phyloP scores from a whole-genome alignment of 2,329 filamentous ascomycete genomes.

The Ascochyta koolunga region DNA sequence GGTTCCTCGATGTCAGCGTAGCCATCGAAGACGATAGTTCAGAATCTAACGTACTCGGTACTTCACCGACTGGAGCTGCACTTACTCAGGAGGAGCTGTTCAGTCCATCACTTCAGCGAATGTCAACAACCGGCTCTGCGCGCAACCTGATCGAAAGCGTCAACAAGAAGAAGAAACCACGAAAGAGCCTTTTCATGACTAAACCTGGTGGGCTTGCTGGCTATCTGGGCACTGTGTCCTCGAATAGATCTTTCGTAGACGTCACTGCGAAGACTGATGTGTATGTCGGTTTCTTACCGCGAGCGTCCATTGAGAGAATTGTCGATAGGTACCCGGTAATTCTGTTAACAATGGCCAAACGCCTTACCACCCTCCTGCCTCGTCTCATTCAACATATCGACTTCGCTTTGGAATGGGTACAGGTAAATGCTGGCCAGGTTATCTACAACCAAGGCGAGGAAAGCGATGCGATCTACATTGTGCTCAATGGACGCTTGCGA shows the following conservation, averaged over 20 bases:
- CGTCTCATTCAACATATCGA: constrained; percentile 94
- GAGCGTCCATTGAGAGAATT: constrained; percentile 84
- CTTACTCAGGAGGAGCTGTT: constrained; percentile 48
- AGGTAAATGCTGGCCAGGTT: constrained; percentile 92
- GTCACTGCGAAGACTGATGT: constrained; percentile 98
- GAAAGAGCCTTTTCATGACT: constrained; percentile 82
- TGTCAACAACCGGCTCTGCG: constrained; percentile 30
- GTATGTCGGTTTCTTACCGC: constrained; percentile 92
- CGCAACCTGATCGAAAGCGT: constrained; percentile 35
- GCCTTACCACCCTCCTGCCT: constrained; percentile 86
- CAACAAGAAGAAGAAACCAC: constrained; percentile 58
- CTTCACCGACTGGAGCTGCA: constrained; percentile 42
- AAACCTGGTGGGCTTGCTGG: constrained; percentile 94
- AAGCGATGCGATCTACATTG: constrained; percentile 97
- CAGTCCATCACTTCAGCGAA: constrained; percentile 33
- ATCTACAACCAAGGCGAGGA: constrained; percentile 94
- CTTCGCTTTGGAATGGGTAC: constrained; percentile 97
- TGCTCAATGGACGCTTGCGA: constrained; percentile 88
- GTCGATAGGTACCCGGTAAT: constrained; percentile 93
- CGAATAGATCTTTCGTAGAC: constrained; percentile 94
- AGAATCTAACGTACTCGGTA: constrained; percentile 53
- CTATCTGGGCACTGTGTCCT: constrained; percentile 92
- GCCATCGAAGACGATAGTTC: constrained; percentile 68
- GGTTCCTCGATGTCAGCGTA: constrained; percentile 93
- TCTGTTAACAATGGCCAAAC: constrained; percentile 92